Conservation (phyloP, 1,284 basidiomycete species). For the Puccinia polysora region DNA sequence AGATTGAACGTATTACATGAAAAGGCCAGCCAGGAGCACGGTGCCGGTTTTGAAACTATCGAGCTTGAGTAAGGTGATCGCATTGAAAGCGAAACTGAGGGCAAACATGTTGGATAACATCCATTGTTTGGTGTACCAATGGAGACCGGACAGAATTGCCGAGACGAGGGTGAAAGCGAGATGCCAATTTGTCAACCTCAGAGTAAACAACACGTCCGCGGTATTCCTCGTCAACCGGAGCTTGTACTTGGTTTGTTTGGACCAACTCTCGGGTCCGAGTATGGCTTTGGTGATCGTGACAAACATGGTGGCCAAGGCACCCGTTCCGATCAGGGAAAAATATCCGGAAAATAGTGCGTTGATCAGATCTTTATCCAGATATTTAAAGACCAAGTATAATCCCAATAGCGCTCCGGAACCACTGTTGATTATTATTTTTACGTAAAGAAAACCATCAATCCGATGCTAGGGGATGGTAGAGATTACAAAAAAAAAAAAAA, state of each 20-base stretch:
- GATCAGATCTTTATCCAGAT: slow-evolving; percentile 74
- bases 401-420: slow-evolving; percentile 58
- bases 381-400: slow-evolving; percentile 68
- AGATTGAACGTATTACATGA: slow-evolving; percentile 86
- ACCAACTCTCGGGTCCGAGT: slow-evolving; percentile 55
- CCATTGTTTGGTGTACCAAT: slow-evolving; percentile 60
- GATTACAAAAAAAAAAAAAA: slow-evolving; percentile 6
- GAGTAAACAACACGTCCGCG: slow-evolving; percentile 55
- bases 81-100: slow-evolving; percentile 76
- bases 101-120: slow-evolving; percentile 75
- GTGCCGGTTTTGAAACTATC: slow-evolving; percentile 86
- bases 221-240: slow-evolving; percentile 56
- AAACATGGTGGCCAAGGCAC: slow-evolving; percentile 45
- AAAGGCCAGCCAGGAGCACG: slow-evolving; percentile 72
- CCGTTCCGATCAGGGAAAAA: slow-evolving; percentile 46
- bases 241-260: slow-evolving; percentile 51
- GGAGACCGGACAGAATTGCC: slow-evolving; percentile 54
- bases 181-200: slow-evolving; percentile 61
- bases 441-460: slow-evolving; percentile 58
- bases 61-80: slow-evolving; percentile 73
- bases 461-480: neutral
- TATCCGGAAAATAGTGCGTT: slow-evolving; percentile 62
- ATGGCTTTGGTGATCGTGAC: slow-evolving; percentile 39
- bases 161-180: slow-evolving; percentile 66
- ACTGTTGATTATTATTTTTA: neutral